Base-by-base conservation (phyloP, 2,329 filamentous ascomycete genomes). In the Monosporascus cannonballus region DNA sequence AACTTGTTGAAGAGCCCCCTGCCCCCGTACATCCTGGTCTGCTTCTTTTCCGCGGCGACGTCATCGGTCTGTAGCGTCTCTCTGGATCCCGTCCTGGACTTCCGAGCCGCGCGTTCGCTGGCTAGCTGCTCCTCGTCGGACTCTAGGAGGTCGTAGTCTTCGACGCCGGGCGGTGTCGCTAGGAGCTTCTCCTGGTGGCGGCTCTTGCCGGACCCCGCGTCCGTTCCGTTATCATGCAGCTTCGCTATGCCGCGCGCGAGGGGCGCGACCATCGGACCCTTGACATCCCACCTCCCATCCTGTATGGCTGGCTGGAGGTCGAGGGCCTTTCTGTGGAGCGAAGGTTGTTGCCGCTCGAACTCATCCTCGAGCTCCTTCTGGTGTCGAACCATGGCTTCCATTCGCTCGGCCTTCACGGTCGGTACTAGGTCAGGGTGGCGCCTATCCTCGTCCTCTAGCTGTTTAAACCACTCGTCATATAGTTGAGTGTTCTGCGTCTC, bases 331-430 rank as follows among this genome's bases (percentile, higher is more conserved):
- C 63, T 67, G 60, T 75, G 76, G 5, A 82, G 65, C 11, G 71
- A 69, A 7, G 76, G 74, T 55, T 76, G 73, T 15, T 69, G 68
- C 22, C 64, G 59, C 56, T 73, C 69, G 51, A 83, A 77, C 52
- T 81, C 77, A 0, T 66, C 64, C 59, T 80, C 78, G 1, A 82
- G 69, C 27, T 73, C 69, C 42, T 69, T 71, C 61, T 83, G 78
- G 47, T 76, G 73, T 51, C 71, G 67, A 30, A 71, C 67, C 17
- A 77, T 67, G 4, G 68, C 71, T 15, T 69, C 68, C 17, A 66
- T 62, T 24, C 75, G 72, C 54, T 77, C 75, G 1, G 65, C 61
- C 25, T 71, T 71, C 39, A 69, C 66, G 5, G 69, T 61, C 2
- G 71, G 68, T 7, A 69, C 70, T 9, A 73, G 63, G 30, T 75